These are phyloP conservation scores for Salvia splendens DNA, from an alignment of 257 asterid genomes.

Conservation along the genomic window DNA sequence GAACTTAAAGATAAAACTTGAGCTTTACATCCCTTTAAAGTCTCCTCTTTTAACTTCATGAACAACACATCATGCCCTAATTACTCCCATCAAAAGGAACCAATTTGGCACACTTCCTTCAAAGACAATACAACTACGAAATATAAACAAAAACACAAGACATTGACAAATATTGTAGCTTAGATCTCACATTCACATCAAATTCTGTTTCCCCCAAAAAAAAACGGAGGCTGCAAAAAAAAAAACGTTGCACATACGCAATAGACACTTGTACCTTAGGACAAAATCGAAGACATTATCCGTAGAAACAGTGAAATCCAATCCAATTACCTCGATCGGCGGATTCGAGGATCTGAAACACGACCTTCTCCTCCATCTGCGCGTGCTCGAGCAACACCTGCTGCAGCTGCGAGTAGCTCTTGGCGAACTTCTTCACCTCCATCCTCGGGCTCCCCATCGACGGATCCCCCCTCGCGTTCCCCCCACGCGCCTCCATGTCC, in stretches of 20 bases:
- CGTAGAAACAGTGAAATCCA: not conserved
- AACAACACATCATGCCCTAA: not conserved
- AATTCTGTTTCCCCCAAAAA: not conserved
- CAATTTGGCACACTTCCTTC: too few relatives aligned
- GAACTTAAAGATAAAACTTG: not conserved
- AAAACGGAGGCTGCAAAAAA: not conserved
- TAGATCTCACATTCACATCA: not conserved
- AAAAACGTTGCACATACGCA: slow-evolving; percentile 24
- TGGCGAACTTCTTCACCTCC: slow-evolving; percentile 90
- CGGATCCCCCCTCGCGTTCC: slow-evolving; percentile 73
- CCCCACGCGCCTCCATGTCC: slow-evolving; percentile 87
- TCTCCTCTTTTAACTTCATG: slow-evolving; percentile 11
- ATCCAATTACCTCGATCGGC: slow-evolving; percentile 77
- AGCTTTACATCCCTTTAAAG: not conserved
- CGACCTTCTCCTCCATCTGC: slow-evolving; percentile 93
- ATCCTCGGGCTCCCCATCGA: slow-evolving; percentile 85
- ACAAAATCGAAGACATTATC: slow-evolving; percentile 12
- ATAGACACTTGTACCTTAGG: slow-evolving; percentile 24
- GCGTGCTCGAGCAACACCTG: slow-evolving; percentile 94
- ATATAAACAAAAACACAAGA: slow-evolving; percentile 28
- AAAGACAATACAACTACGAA: not conserved
- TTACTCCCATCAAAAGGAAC: not conserved
- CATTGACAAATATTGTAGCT: not conserved
- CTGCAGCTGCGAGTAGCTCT: slow-evolving; percentile 65
- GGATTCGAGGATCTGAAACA: slow-evolving; percentile 86